phyloP scores from a whole-genome alignment of 257 asterid genomes.

The Gardenia jasminoides region DNA sequence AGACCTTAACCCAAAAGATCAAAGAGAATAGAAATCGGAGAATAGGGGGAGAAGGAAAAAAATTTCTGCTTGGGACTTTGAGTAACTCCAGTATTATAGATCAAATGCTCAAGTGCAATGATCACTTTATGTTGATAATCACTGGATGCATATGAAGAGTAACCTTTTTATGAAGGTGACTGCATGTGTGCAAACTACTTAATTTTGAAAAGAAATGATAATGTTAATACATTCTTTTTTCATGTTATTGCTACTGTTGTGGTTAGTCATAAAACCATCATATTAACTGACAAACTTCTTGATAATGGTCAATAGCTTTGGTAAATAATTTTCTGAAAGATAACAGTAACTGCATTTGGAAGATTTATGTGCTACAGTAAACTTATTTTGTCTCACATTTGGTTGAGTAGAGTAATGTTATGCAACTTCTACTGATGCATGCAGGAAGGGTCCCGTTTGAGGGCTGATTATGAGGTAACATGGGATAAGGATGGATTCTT shows the following conservation, averaged over 20 bases:
- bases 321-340: neutral
- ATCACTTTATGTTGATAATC: neutral
- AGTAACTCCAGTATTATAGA: neutral
- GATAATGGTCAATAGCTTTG: neutral
- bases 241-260: neutral
- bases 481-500: conserved; percentile 85
- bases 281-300: neutral
- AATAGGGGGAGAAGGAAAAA: neutral
- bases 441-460: conserved; percentile 93
- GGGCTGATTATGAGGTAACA: conserved; percentile 80
- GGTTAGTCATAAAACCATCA: neutral
- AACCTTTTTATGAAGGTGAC: neutral
- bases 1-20: neutral
- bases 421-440: conserved; percentile 15
- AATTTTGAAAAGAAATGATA: too few species aligned
- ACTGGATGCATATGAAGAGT: neutral
- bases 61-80: neutral
- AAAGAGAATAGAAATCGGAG: too few species aligned
- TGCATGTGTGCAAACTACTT: neutral
- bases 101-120: neutral
- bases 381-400: neutral
- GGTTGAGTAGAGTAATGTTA: neutral
- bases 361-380: neutral
- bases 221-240: too few species aligned
- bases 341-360: neutral